Base-by-base conservation (phyloP, 2,329 filamentous ascomycete genomes). In the Diaporthe amygdali region DNA sequence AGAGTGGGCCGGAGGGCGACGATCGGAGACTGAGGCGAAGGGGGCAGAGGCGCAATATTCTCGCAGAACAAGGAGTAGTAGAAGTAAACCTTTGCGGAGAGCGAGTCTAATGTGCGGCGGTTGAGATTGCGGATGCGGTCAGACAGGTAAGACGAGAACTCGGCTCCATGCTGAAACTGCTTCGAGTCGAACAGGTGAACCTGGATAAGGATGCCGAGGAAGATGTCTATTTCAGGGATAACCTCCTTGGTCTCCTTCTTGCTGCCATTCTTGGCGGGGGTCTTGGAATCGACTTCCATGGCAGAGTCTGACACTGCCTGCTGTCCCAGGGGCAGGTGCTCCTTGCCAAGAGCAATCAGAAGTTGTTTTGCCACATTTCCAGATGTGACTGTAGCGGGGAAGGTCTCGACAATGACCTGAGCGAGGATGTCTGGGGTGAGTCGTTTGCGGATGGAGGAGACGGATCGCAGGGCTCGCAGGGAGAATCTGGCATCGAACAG, bases 41-140 rank as follows among this genome's bases (percentile, higher is more conserved):
- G 95, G 54, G 96, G 94, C 74, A 96, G 90, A 27, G 96, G 95
- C 72, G 91, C 90, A 73, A 97, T 89, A 82, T 97, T 92, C 87
- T 99, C 96, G 84, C 93, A 94, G 86, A 98, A 98, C 77, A 98
- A 88, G 30, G 94, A 94, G 84, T 94, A 97, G 87, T 99, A 99
- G 84, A 98, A 98, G 88, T 98, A 99, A 74, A 96, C 95, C 83
- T 97, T 97, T 75, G 96, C 95, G 71, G 95, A 94, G 71, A 99
- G 90, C 63, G 95, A 95, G 82, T 99, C 96, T 74, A 99, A 86
- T 30, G 96, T 98, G 77, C 96, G 92, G 74, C 96, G 93, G 86
- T 99, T 99, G 80, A 97, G 88, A 67, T 91, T 88, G 78, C 97
- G 94, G 81, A 98, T 92, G 79, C 93, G 92, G 79, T 96, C 93